Evolutionary conservation across 495 filamentous ascomycete genomes (phyloP).

Genomic region (Neurospora cerealis): DNA sequence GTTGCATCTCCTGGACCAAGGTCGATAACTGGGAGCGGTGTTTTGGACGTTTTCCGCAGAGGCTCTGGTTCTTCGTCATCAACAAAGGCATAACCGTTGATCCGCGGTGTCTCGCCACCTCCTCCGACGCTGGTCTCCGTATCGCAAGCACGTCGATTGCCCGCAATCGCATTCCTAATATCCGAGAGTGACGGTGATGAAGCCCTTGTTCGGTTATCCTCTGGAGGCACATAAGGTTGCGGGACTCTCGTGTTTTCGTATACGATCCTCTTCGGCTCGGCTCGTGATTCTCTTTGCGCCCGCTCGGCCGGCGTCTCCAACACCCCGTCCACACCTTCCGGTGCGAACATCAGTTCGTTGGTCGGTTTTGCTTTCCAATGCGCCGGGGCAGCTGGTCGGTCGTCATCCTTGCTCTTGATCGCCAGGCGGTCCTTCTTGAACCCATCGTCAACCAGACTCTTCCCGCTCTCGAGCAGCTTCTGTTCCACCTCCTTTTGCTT

Average conservation of each 20-base stretch:
- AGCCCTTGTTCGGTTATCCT: slow-evolving; percentile 33
- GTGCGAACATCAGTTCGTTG: slow-evolving; percentile 84
- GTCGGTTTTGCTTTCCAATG: slow-evolving; percentile 62
- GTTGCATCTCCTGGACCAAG: slow-evolving; percentile 52
- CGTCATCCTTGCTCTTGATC: slow-evolving; percentile 50
- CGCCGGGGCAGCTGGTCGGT: slow-evolving; percentile 68
- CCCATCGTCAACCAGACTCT: slow-evolving; percentile 35
- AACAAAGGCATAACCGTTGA: slow-evolving; percentile 91
- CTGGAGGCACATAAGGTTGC: slow-evolving; percentile 21
- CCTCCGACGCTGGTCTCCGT: slow-evolving; percentile 53
- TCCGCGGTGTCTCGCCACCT: slow-evolving; percentile 72
- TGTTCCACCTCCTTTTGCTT: slow-evolving; percentile 62
- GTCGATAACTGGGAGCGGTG: slow-evolving; percentile 22
- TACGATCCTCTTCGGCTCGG: slow-evolving; percentile 64
- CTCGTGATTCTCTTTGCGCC: slow-evolving; percentile 59
- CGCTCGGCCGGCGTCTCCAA: slow-evolving; percentile 55
- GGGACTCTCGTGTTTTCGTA: slow-evolving; percentile 77
- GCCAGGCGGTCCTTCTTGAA: slow-evolving; percentile 43
- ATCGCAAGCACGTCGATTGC: slow-evolving; percentile 52
- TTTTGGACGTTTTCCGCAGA: slow-evolving; percentile 5
- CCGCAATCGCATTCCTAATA: slow-evolving; percentile 77
- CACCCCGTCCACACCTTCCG: slow-evolving; percentile 59
- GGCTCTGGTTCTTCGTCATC: slow-evolving; percentile 57
- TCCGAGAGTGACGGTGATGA: slow-evolving; percentile 76
- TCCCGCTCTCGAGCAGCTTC: slow-evolving; percentile 45